Percentiles rank a stretch among this genome's conserved stretches.
phyloP scores from a whole-genome alignment of 2,329 filamentous ascomycete genomes.

The Septoria petroselini region DNA sequence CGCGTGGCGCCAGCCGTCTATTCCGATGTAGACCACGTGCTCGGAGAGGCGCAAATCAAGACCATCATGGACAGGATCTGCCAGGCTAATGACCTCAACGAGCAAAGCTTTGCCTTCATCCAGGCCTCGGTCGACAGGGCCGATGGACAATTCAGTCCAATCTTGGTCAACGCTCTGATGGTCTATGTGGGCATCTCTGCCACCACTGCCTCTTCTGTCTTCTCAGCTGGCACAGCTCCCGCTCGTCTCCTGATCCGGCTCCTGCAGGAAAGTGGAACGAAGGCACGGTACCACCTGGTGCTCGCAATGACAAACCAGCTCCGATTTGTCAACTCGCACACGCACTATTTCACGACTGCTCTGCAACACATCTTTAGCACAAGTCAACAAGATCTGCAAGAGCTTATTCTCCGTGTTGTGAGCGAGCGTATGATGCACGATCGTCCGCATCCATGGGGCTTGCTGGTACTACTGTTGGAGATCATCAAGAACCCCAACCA shows the following conservation, averaged over 20 bases:
- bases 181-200: constrained; percentile 75
- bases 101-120: constrained; percentile 72
- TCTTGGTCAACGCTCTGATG: constrained; percentile 77
- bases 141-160: constrained; percentile 38
- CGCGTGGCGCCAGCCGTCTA: constrained; percentile 64
- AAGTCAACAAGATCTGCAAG: constrained; percentile 69
- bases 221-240: constrained; percentile 64
- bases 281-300: constrained; percentile 80
- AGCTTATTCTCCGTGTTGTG: constrained; percentile 85
- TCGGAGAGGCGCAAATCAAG: constrained; percentile 52
- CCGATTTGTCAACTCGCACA: constrained; percentile 83
- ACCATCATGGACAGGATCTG: constrained; percentile 50
- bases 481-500: constrained; percentile 88
- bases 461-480: constrained; percentile 84
- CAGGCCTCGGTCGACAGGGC: constrained; percentile 67
- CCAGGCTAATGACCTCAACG: constrained; percentile 52
- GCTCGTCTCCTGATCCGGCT: constrained; percentile 72
- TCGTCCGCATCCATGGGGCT: constrained; percentile 92
- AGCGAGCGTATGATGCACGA: constrained; percentile 84
- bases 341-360: constrained; percentile 86
- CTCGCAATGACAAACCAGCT: constrained; percentile 87
- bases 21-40: constrained; percentile 58
- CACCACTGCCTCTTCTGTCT: constrained; percentile 60
- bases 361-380: constrained; percentile 76
- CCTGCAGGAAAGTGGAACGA: constrained; percentile 68